Conservation (phyloP, 139 green algal genomes). For the Micractinium sp. region DNA sequence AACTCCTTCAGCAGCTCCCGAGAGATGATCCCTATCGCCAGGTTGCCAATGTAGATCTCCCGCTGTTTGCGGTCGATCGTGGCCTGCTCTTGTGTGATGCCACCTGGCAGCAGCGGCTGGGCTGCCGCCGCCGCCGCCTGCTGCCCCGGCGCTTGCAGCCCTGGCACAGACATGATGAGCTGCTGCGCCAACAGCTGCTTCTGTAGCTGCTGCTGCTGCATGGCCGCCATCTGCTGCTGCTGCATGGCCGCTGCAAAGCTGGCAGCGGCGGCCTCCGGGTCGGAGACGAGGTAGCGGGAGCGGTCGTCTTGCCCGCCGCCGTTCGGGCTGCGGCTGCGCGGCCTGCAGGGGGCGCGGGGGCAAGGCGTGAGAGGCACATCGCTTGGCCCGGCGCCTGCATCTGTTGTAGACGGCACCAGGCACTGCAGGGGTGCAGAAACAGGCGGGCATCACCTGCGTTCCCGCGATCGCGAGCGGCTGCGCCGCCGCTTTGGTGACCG, state of each 20-base stretch:
- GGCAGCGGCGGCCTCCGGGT: slow-evolving; percentile 18
- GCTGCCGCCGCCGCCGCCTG: not conserved
- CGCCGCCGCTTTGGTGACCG: slow-evolving; percentile 11
- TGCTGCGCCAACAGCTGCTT: slow-evolving; percentile 67
- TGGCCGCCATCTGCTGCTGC: slow-evolving; percentile 40
- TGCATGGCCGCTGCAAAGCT: slow-evolving; percentile 41
- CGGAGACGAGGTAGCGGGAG: slow-evolving; percentile 16
- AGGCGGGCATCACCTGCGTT: not conserved
- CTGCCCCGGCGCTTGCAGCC: not conserved
- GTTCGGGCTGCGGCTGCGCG: slow-evolving; percentile 19
- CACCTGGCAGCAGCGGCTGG: not conserved
- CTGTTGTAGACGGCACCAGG: no score
- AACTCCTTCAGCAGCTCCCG: slow-evolving; percentile 83
- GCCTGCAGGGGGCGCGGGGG: not conserved
- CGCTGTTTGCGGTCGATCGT: slow-evolving; percentile 71
- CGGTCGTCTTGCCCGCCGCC: slow-evolving; percentile 4
- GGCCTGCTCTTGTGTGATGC: slow-evolving; percentile 2
- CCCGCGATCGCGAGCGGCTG: not conserved
- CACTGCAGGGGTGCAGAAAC: no score
- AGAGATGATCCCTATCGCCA: slow-evolving; percentile 80
- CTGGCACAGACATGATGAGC: slow-evolving; percentile 37
- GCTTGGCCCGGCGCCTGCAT: no score
- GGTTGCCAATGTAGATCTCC: slow-evolving; percentile 91
- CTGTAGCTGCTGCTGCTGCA: slow-evolving; percentile 67
- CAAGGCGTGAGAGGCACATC: no score